Conservation (phyloP, 139 green algal genomes). For the Chlamydomonas sp. region DNA sequence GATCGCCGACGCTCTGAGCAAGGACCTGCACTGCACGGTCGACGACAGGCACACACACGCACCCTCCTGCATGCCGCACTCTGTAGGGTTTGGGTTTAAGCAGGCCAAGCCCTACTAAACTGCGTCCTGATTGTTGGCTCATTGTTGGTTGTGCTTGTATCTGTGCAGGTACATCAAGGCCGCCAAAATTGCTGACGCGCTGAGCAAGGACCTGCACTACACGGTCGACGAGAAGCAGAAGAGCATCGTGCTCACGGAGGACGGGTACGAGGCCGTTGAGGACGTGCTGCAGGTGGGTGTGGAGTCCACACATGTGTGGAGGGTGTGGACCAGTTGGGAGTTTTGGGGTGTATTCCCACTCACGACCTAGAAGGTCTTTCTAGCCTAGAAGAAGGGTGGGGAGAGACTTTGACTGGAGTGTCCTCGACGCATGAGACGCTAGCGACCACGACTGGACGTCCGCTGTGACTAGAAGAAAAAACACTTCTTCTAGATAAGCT, state of each 20-base stretch:
- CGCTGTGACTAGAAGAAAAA: too few relatives aligned
- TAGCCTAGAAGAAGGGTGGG: too few relatives aligned
- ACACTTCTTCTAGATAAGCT: too few relatives aligned
- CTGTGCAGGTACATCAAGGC: slow-evolving; percentile 27
- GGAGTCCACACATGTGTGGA: neutral
- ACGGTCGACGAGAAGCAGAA: slow-evolving; percentile 99
- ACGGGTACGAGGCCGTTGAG: slow-evolving; percentile 97
- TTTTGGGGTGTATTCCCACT: too few relatives aligned
- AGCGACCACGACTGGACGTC: too few relatives aligned
- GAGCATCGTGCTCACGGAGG: slow-evolving; percentile 90
- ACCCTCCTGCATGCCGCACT: too few relatives aligned
- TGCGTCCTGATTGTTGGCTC: too few relatives aligned
- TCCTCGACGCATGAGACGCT: too few relatives aligned
- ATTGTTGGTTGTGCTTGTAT: neutral
- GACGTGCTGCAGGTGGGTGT: slow-evolving; percentile 73
- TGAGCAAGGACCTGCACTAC: slow-evolving; percentile 87
- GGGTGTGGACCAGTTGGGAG: too few relatives aligned
- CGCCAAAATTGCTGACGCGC: slow-evolving; percentile 75
- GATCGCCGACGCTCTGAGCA: slow-evolving; percentile 73
- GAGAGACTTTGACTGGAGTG: neutral
- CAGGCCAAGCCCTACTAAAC: too few relatives aligned
- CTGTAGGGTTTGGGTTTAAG: too few relatives aligned
- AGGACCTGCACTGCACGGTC: slow-evolving; percentile 94
- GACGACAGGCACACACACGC: slow-evolving; percentile 99
- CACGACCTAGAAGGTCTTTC: too few relatives aligned